A percentile compares a stretch with the other conserved stretches of the same genome.
Conservation (phyloP, 495 filamentous ascomycete species). For the Penicillium turbatum region DNA sequence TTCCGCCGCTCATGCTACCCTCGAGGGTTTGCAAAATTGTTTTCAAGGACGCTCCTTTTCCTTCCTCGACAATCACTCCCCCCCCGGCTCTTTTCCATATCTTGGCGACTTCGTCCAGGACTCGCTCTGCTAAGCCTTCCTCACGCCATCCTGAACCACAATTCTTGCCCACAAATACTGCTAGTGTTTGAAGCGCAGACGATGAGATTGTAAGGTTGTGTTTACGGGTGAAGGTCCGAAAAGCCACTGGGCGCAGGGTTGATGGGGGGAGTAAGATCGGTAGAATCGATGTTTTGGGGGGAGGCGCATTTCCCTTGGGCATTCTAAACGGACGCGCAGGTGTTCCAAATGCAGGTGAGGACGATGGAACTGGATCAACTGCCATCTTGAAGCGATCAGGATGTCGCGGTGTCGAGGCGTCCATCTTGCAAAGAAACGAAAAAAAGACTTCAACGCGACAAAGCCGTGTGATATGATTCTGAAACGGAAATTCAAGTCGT, state of each 20-base stretch:
- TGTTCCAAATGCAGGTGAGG: conserved; percentile 84
- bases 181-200: conserved; percentile 74
- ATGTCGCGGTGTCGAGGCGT: conserved; percentile 28
- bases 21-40: conserved; percentile 77
- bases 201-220: conserved; percentile 93
- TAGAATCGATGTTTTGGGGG: conserved; percentile 68
- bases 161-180: conserved; percentile 83
- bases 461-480: background rate
- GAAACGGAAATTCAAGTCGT: background rate
- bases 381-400: conserved; percentile 30
- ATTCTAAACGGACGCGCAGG: conserved; percentile 65
- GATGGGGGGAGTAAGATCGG: conserved; percentile 84
- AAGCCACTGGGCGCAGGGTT: conserved; percentile 84
- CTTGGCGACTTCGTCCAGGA: conserved; percentile 85
- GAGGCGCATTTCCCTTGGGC: conserved; percentile 40
- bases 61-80: conserved; percentile 83
- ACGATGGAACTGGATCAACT: conserved; percentile 68
- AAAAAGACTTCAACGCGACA: background rate
- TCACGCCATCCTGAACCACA: conserved; percentile 96
- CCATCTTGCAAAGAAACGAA: conserved; percentile 13
- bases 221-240: conserved; percentile 95
- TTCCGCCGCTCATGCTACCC: conserved; percentile 77
- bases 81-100: conserved; percentile 81
- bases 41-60: conserved; percentile 66
- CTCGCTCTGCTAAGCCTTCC: conserved; percentile 85